These are phyloP conservation scores for Aphanomyces cochlioides DNA, from an alignment of 352 stramenopile genomes.

Conservation along the genomic window DNA sequence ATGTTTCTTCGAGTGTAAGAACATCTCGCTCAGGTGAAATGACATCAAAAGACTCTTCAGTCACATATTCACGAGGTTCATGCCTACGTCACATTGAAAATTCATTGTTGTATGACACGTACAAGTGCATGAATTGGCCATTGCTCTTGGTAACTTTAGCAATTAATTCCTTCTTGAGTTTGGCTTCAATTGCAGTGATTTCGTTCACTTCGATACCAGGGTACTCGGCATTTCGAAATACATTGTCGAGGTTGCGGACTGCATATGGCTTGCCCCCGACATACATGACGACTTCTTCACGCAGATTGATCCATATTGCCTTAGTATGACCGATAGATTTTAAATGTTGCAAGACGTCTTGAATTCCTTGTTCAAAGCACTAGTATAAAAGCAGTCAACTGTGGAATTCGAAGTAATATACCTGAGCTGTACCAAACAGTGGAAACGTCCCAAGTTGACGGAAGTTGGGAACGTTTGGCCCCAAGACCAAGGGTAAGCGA, in stretches of 20 bases:
- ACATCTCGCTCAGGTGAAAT: slow-evolving; percentile 68
- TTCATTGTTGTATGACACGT: slow-evolving; percentile 1
- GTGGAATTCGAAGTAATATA: slow-evolving; percentile 30
- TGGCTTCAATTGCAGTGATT: slow-evolving; percentile 75
- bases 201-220: slow-evolving; percentile 87
- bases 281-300: slow-evolving; percentile 90
- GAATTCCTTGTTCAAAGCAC: slow-evolving; percentile 67
- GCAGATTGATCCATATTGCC: slow-evolving; percentile 88
- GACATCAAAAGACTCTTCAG: slow-evolving; percentile 80
- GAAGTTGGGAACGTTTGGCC: slow-evolving; percentile 80
- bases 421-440: slow-evolving; percentile 80
- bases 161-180: slow-evolving; percentile 84
- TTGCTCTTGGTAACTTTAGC: slow-evolving; percentile 65
- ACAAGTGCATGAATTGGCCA: slow-evolving; percentile 70
- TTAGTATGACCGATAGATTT: slow-evolving; percentile 45
- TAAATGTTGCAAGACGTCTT: slow-evolving; percentile 60
- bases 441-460: slow-evolving; percentile 70
- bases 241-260: slow-evolving; percentile 68
- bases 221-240: slow-evolving; percentile 86
- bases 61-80: slow-evolving; percentile 66
- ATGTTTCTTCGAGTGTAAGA: slow-evolving; percentile 72
- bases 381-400: slow-evolving; percentile 27
- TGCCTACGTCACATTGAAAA: slow-evolving; percentile 32
- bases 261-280: slow-evolving; percentile 81
- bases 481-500: slow-evolving; percentile 58